These are phyloP conservation scores for Globisporangium yorkense DNA, from an alignment of 352 stramenopile species.

Conservation along the genomic window DNA sequence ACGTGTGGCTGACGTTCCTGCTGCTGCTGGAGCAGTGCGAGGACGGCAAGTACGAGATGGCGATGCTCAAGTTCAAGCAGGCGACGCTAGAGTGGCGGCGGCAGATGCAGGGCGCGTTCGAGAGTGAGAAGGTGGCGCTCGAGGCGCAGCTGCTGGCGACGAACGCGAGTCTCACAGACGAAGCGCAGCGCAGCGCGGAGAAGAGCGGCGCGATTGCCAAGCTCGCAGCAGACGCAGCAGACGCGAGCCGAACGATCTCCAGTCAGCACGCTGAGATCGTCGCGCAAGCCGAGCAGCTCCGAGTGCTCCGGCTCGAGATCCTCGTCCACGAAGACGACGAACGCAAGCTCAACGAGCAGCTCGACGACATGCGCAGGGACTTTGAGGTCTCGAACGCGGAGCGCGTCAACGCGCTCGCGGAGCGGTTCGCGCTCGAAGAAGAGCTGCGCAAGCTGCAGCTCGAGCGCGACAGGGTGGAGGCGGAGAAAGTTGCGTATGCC, in stretches of 20 bases:
- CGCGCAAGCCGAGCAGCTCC: conserved; percentile 37
- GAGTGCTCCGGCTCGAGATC: conserved; percentile 58
- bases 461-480: conserved; percentile 44
- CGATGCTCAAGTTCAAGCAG: conserved; percentile 83
- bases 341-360: conserved; percentile 48
- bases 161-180: conserved; percentile 26
- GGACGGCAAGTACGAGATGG: conserved; percentile 80
- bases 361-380: conserved; percentile 51
- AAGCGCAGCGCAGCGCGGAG: conserved; percentile 26
- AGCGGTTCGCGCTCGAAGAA: conserved; percentile 52
- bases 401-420: conserved; percentile 52
- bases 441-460: conserved; percentile 52
- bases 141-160: conserved; percentile 23
- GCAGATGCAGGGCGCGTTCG: conserved; percentile 44
- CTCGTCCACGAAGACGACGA: conserved; percentile 64
- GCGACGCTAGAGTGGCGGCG: conserved; percentile 46
- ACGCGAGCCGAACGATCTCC: conserved; percentile 32
- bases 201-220: conserved; percentile 49
- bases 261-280: conserved; percentile 30
- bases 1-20: conserved; percentile 74
- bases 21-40: conserved; percentile 76
- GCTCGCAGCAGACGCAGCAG: conserved; percentile 32
- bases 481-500: conserved; percentile 51
- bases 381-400: conserved; percentile 68
- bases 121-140: conserved; percentile 29